phyloP scores from a whole-genome alignment of 108 stramenopile genomes.

The Fistulifera solaris region DNA sequence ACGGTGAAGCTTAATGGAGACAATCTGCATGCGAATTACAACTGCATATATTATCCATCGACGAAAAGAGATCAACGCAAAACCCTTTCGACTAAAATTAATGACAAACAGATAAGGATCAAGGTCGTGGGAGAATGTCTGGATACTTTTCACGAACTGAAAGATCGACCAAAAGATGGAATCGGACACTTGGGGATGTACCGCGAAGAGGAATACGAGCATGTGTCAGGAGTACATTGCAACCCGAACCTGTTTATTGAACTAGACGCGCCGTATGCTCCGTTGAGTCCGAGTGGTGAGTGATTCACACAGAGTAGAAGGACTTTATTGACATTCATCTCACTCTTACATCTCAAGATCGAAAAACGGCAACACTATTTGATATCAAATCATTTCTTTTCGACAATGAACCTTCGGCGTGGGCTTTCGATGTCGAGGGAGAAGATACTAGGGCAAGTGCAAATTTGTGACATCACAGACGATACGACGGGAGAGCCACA shows the following conservation, averaged over 20 bases:
- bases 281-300: slow-evolving; percentile 16
- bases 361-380: neutral
- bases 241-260: neutral
- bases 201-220: neutral
- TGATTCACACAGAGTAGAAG: slow-evolving; percentile 2
- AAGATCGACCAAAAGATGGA: slow-evolving; percentile 1
- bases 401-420: slow-evolving; percentile 21
- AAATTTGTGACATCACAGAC: slow-evolving; percentile 65
- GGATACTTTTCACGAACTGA: neutral
- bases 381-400: slow-evolving; percentile 50
- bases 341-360: neutral
- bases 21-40: slow-evolving; percentile 31
- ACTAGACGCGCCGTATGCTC: neutral
- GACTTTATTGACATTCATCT: slow-evolving; percentile 11
- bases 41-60: slow-evolving; percentile 23
- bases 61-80: slow-evolving; percentile 1
- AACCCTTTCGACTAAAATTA: neutral
- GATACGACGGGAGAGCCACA: slow-evolving; percentile 68
- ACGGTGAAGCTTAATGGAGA: slow-evolving; percentile 33
- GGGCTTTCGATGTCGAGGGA: slow-evolving; percentile 32
- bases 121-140: neutral
- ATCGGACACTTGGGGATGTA: slow-evolving; percentile 1
- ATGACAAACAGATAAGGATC: neutral
- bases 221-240: no score
- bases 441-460: slow-evolving; percentile 15